Percentiles rank a stretch among this genome's conserved stretches.
Evolutionary conservation across 176 grass and related monocot species (phyloP).

Genomic region (Bothriochloa decipiens): DNA sequence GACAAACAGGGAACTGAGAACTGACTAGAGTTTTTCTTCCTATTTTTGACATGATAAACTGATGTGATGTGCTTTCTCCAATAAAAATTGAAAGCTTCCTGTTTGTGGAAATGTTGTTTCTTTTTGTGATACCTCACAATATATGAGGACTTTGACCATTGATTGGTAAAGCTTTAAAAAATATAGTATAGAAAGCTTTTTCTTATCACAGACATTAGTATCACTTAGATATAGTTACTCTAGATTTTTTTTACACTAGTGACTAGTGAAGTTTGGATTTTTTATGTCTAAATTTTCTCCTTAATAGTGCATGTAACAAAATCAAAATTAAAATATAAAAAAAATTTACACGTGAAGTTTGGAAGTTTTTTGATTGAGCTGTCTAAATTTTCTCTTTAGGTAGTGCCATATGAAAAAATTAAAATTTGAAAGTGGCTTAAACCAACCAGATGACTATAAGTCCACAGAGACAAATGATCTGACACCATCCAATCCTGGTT

Average conservation of each 20-base stretch:
- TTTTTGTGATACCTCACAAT: conserved; percentile 7
- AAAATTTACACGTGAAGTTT: not conserved
- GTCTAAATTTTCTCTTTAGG: not conserved
- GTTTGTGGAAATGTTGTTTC: not conserved
- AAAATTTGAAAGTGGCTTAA: not conserved
- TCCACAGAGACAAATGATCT: conserved; percentile 4
- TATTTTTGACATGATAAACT: conserved; percentile 21
- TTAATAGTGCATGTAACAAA: not conserved
- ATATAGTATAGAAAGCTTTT: not conserved
- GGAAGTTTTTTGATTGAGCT: not conserved
- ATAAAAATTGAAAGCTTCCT: not conserved
- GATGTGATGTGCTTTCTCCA: not conserved
- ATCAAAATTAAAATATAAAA: not conserved
- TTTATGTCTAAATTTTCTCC: not conserved
- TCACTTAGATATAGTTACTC: not conserved
- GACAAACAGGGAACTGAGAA: not conserved
- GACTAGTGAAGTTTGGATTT: not conserved
- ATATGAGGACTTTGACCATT: not conserved
- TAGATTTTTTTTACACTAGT: not conserved
- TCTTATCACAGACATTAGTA: not conserved
- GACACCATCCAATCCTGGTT: no score
- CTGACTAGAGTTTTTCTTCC: not conserved
- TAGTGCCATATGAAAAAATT: not conserved
- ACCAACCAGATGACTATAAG: not conserved
- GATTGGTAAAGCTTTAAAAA: not conserved